Evolutionary conservation across 345 rosid genomes (phyloP), one percentile per base, ranked within the genome.

Genomic region (Rhodamnia rubescens): DNA sequence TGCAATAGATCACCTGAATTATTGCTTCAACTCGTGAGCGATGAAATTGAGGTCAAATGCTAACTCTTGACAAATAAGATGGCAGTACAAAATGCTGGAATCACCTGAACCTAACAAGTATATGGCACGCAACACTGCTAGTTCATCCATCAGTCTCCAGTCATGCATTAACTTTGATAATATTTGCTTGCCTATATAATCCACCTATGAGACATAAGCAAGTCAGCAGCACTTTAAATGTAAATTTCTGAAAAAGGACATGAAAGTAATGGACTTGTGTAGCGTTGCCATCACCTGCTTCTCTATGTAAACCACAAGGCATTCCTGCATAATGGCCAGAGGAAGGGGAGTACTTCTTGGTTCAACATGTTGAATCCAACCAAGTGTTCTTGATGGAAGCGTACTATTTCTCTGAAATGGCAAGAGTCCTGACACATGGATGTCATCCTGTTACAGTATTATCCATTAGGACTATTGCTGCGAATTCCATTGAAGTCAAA

Each of bases 91-190:
- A 84, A 53, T 54, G 44, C 52, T 16, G 36, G 61, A 88, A 82
- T 16, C 53, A 96, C 98, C 99, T 89, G 99, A 97, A 75, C 99
- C 99, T 92, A 97, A 89, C 93, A 97, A 91, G 94, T 93, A 97
- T 83, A 97, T 96, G 87, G 96, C 98, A 87, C 99, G 99, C 91
- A 97, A 87, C 81, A 96, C 94, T n/a, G 96, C 93, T 87, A 97
- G 99, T 91, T 97, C 99, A 83, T 96, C 98, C 98, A 95, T 95
- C 92, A 97, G 86, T 91, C 93, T 93, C 99, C 99, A 97, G 83
- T 94, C 98, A 84, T 92, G 93, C 98, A 97, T 95, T 88, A 96
- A 89, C 92, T 95, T 97, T 27, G 94, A 93, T 89, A 97, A 89
- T 84, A 96, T 90, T 83, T 92, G 93, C 85, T 90, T 89, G 86